Evolutionary conservation across 257 asterid genomes (phyloP).

Genomic region (Knoxia roxburghii): DNA sequence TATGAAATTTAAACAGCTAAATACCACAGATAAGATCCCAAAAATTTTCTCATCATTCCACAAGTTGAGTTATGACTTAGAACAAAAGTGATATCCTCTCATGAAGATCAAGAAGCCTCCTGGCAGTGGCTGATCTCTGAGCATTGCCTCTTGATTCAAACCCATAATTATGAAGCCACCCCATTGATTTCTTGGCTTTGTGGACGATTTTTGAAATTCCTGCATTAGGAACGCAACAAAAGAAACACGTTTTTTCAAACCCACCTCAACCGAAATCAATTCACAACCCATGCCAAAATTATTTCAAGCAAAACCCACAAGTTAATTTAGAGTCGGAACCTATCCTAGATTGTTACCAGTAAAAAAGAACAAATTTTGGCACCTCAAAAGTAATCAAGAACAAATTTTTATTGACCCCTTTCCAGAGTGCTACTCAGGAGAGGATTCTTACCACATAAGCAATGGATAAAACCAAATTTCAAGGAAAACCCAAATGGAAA

Average conservation of each 20-base stretch:
- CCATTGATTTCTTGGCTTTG: constrained; percentile 70
- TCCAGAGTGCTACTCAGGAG: neutral
- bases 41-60: neutral
- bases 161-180: constrained; percentile 67
- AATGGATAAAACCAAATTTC: neutral
- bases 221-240: constrained; percentile 15
- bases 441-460: neutral
- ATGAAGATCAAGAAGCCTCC: constrained; percentile 47
- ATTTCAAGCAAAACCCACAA: neutral
- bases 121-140: constrained; percentile 29
- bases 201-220: constrained; percentile 76
- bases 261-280: neutral
- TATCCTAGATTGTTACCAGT: neutral
- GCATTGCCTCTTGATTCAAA: constrained; percentile 41
- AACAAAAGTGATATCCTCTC: constrained; percentile 16
- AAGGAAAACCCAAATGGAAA: neutral
- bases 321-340: neutral
- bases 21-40: no score
- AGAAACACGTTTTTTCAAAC: neutral
- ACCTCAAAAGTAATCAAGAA: neutral
- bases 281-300: neutral
- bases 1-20: neutral
- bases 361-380: neutral
- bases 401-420: neutral
- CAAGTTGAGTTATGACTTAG: neutral